Conservation (phyloP, 495 filamentous ascomycete genomes). For the Neurospora sp. region DNA sequence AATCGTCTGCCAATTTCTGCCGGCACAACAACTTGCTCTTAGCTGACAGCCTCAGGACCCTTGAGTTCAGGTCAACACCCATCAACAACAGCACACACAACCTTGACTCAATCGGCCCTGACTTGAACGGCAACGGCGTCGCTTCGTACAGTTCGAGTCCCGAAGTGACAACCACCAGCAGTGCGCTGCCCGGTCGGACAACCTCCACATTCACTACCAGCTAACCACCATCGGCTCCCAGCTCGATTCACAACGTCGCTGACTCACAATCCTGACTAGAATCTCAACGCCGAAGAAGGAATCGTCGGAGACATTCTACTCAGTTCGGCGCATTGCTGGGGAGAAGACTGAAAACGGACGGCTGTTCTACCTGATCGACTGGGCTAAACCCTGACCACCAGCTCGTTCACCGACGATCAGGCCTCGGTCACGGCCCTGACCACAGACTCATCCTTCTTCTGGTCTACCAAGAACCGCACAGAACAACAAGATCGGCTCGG, state of each 20-base stretch:
- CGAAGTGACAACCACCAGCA: constrained; percentile 29
- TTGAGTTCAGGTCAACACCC: background rate
- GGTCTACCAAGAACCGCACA: background rate
- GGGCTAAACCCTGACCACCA: constrained; percentile 55
- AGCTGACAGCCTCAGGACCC: background rate
- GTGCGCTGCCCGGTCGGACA: constrained; percentile 47
- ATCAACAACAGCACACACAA: constrained; percentile 19
- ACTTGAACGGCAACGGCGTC: constrained; percentile 20
- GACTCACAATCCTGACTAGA: constrained; percentile 17
- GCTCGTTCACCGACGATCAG: constrained; percentile 75
- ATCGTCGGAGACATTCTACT: too few relatives aligned
- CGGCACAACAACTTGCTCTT: background rate
- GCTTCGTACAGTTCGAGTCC: constrained; percentile 18
- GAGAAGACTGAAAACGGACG: too few relatives aligned
- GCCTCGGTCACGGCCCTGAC: constrained; percentile 48
- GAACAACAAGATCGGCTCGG: background rate
- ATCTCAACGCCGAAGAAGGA: constrained; percentile 40
- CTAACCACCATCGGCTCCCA: constrained; percentile 13
- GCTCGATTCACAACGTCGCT: constrained; percentile 12
- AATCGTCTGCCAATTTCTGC: background rate
- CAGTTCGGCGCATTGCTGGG: too few relatives aligned
- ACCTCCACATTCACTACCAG: constrained; percentile 33
- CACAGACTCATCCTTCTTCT: background rate
- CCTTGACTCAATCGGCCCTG: constrained; percentile 9
- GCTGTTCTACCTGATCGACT: too few relatives aligned